Evolutionary conservation across 768 basidiomycete genomes (phyloP), one percentile per base, ranked within the genome.

Genomic region (Leccinum ochraceum): DNA sequence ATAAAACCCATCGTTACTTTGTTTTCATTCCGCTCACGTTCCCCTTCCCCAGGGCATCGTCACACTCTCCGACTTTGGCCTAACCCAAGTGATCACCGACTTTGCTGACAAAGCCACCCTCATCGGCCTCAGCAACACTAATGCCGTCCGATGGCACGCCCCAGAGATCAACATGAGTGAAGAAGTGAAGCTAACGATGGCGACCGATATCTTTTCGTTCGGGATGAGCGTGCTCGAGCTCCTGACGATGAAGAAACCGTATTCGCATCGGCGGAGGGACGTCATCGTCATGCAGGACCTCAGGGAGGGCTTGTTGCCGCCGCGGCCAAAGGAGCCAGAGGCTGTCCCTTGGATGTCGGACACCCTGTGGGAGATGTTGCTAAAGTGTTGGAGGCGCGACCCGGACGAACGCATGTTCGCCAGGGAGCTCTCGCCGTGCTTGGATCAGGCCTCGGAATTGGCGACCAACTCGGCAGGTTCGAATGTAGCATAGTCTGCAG

Each of bases 201-300:
- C 74, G 49, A 78, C 81, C 13, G 86, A 87, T 65, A 74, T 80
- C 0, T 87, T 86, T 62, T 83, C 84, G 3, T 87, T 79, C 57
- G 81, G 80, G 11, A 87, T 87, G 86, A 78, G 82, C 13, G 76
- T 83, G 36, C 75, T 87, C 26, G 86, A 87, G 63, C 78, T 86
- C 53, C 67, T 84, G 34, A 86, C 86, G 6, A 78, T 82, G 67
- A 68, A 67, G 34, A 69, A 69, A 39, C 87, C 86, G 0, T 87
- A 81, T 66, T 69, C 79, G 10, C 76, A 84, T 55, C 76, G 76
- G 51, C 81, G 72, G 63, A 75, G 81, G 20, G 84, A 86, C 63
- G 74, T 81, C 10, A 70, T 77, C 28, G 84, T 87, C 24, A 76
- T 85, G 46, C 75, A 74, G 59, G 77, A 79, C 59, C 75, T 85